Evolutionary conservation across 2,329 filamentous ascomycete species (phyloP).

Genomic region (Fusarium domesticum): DNA sequence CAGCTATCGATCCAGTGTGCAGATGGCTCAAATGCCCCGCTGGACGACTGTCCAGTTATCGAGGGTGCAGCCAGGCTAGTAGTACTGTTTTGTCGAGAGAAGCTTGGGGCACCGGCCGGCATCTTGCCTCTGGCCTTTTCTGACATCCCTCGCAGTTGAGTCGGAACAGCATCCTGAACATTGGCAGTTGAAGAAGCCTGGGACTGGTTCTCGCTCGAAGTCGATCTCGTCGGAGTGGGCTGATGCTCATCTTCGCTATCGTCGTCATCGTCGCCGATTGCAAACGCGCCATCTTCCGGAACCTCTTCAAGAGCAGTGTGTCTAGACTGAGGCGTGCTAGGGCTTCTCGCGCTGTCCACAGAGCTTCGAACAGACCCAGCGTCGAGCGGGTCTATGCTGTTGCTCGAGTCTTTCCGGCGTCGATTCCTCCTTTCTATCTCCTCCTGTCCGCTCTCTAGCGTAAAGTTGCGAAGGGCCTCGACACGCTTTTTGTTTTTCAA

Average conservation of each 20-base stretch:
- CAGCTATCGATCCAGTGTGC: conserved; percentile 87
- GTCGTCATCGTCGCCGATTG: conserved; percentile 84
- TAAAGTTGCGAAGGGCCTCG: conserved; percentile 81
- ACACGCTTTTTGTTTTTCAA: conserved; percentile 79
- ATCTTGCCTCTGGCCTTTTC: conserved; percentile 96
- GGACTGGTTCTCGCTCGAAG: conserved; percentile 60
- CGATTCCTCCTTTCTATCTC: conserved; percentile 81
- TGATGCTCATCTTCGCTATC: conserved; percentile 50
- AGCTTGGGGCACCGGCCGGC: conserved; percentile 76
- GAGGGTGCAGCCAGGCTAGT: conserved; percentile 72
- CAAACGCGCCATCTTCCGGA: conserved; percentile 72
- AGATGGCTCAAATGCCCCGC: conserved; percentile 71
- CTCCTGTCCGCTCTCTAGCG: conserved; percentile 85
- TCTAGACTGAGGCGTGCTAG: conserved; percentile 36
- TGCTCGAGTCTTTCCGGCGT: conserved; percentile 61
- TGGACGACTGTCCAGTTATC: conserved; percentile 52
- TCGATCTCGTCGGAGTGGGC: conserved; percentile 60
- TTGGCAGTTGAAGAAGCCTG: conserved; percentile 66
- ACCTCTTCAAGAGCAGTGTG: conserved; percentile 32
- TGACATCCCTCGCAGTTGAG: conserved; percentile 87
- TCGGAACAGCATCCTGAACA: conserved; percentile 74
- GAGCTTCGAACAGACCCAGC: conserved; percentile 56
- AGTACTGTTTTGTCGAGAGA: conserved; percentile 87
- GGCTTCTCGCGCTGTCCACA: conserved; percentile 65
- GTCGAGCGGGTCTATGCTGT: conserved; percentile 50